Base-by-base conservation (phyloP, 768 basidiomycete genomes). In the Punctularia strigosozonata region DNA sequence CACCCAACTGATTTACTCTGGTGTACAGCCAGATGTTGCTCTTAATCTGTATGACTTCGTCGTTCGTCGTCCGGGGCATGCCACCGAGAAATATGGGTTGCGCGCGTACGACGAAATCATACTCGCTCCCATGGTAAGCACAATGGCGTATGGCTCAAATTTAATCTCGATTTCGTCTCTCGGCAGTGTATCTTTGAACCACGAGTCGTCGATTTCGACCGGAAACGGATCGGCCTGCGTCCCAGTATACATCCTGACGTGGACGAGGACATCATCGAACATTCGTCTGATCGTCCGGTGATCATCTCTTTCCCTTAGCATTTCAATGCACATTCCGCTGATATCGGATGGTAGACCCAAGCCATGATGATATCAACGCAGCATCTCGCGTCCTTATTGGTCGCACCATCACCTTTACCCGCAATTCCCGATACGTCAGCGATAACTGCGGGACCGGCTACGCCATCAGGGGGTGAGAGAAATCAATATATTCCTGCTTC, bases 31-130 rank as follows among this genome's bases (percentile, higher is more conserved):
- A 33, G 86, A 94, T 43, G 87, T 97, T 4, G 91, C 85, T 2
- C 64, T 89, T 37, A 94, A 90, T 50, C 56, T 89, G 33, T 91
- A 89, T 57, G 90, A 95, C 53, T 91, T 98, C 49, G 73, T 81
- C 17, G 84, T 94, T 12, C 71, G 92, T 25, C 63, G 73, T 38
- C 82, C 90, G 4, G 77, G 75, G 25, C 69, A 74, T 38, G 62
- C 77, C 12, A 81, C 91, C 1, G 74, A 84, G 55, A 95, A 95
- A 53, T 97, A 91, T 54, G 81, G 77, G 20, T 62, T 95, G 31
- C 77, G 90, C 20, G 82, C 87, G 2, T 98, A 95, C 53, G 94
- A 98, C 53, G 95, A 99, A 58, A 80, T 86, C 37, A 92, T 95
- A 43, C 64, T 97, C 23, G 90, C 92, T 1, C 88, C 94, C 2